phyloP scores from a whole-genome alignment of 2,329 filamentous ascomycete species.

The Arachnomyces sp. region DNA sequence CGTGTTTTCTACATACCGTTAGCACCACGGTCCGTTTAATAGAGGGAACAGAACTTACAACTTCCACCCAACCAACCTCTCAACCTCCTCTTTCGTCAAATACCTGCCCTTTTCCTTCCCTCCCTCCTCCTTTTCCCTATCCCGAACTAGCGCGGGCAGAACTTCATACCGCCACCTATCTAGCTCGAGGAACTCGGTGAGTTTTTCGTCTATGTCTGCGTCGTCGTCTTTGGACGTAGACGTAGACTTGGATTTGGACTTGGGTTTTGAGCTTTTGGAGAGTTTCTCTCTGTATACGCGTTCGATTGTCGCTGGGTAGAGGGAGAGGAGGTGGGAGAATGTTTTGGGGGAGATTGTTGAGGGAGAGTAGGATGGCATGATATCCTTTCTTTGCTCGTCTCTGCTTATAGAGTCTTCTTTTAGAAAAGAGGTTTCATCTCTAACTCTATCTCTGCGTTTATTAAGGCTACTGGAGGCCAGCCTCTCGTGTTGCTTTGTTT shows the following conservation, averaged over 20 bases:
- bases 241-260: constrained; percentile 2
- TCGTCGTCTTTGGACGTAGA: too few relatives aligned
- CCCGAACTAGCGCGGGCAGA: constrained; percentile 21
- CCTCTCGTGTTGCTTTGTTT: too few relatives aligned
- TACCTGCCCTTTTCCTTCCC: constrained; percentile 13
- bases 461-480: too few relatives aligned
- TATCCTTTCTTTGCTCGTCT: too few relatives aligned
- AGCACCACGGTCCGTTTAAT: neutral
- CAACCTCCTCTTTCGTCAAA: constrained; percentile 28
- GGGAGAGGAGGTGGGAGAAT: constrained; percentile 7
- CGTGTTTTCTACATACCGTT: constrained; percentile 29
- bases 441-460: too few relatives aligned
- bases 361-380: constrained; percentile 1
- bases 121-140: constrained; percentile 11
- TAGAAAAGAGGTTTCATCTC: too few relatives aligned
- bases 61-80: constrained; percentile 38
- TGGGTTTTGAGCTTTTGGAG: constrained; percentile 12
- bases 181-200: constrained; percentile 23
- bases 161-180: constrained; percentile 33
- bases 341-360: constrained; percentile 8
- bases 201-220: constrained; percentile 12
- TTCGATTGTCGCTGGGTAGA: constrained; percentile 16
- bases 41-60: constrained; percentile 24
- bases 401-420: too few relatives aligned
- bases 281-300: constrained; percentile 16